Evolutionary conservation across 805 yeast species (phyloP).

Genomic region (Cyberlindnera amylophila): DNA sequence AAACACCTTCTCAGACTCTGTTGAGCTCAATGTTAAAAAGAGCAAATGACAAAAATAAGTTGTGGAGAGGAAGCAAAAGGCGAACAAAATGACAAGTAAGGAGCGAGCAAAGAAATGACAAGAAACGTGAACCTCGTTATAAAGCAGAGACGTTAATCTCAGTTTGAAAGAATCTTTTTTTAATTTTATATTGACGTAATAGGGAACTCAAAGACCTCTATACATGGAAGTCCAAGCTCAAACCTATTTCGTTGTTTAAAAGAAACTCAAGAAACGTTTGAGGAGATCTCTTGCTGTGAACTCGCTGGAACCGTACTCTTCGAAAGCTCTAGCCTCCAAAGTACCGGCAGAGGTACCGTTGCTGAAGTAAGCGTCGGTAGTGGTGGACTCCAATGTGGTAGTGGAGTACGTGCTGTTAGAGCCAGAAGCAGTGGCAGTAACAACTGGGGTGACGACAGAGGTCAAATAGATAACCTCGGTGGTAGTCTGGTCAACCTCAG

Average conservation of each 20-base stretch:
- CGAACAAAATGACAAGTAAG: too few relatives aligned
- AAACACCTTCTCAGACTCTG: too few relatives aligned
- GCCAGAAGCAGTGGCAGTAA: constrained; percentile 6
- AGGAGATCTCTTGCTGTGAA: constrained; percentile 8
- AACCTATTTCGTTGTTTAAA: constrained; percentile 3
- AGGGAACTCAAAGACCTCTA: too few relatives aligned
- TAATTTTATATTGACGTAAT: too few relatives aligned
- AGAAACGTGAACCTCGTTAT: too few relatives aligned
- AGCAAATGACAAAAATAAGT: too few relatives aligned
- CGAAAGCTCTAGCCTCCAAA: constrained; percentile 12
- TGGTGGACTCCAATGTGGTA: constrained; percentile 12
- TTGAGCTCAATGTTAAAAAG: too few relatives aligned
- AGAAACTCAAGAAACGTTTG: constrained; percentile 18
- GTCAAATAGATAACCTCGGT: constrained; percentile 20
- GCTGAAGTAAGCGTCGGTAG: constrained; percentile 12
- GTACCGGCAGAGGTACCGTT: constrained; percentile 15
- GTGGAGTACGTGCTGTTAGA: constrained; percentile 6
- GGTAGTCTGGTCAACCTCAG: constrained; percentile 26
- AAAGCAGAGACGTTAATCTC: too few relatives aligned
- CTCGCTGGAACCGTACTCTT: constrained; percentile 8
- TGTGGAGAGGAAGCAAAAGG: too few relatives aligned
- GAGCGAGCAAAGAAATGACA: too few relatives aligned
- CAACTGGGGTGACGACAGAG: constrained; percentile 15
- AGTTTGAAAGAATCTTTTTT: too few relatives aligned
- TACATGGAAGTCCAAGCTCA: too few relatives aligned